Conservation (phyloP, 352 stramenopile species). For the Blastocystis sp. region DNA sequence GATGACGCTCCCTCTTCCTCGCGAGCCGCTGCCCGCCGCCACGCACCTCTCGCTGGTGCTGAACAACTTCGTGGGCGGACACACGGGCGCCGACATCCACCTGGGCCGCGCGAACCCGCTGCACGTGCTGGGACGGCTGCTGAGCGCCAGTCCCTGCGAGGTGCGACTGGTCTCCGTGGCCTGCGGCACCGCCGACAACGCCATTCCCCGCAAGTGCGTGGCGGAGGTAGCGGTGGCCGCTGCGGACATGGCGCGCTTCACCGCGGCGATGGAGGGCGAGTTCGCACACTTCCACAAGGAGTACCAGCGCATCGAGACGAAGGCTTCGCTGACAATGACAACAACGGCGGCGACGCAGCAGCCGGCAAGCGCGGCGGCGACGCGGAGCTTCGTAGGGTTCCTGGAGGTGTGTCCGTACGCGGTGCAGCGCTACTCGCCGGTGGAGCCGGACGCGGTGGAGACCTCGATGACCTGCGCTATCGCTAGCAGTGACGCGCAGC, state of each 20-base stretch:
- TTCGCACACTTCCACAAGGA: constrained; percentile 19
- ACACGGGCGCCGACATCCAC: constrained; percentile 28
- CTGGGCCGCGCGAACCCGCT: constrained; percentile 40
- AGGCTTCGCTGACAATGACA: neutral
- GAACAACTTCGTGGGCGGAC: constrained; percentile 19
- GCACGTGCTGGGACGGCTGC: neutral
- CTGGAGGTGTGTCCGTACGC: constrained; percentile 15
- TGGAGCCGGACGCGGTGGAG: neutral
- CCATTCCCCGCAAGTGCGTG: constrained; percentile 50
- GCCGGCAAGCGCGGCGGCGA: neutral
- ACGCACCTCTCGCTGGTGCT: neutral
- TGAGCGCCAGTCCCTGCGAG: neutral
- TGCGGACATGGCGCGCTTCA: neutral
- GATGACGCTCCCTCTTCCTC: neutral
- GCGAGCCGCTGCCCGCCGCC: neutral
- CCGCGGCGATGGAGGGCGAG: neutral
- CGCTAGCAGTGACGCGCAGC: neutral
- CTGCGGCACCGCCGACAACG: constrained; percentile 41
- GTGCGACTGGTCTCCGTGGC: neutral
- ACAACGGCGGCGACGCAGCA: neutral
- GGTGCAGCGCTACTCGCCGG: constrained; percentile 21
- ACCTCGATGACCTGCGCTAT: constrained; percentile 43
- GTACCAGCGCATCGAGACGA: constrained; percentile 22
- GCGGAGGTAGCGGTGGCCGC: neutral
- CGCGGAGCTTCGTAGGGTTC: neutral